Evolutionary conservation across 495 filamentous ascomycete genomes (phyloP), one percentile per base, ranked within the genome.

Genomic region (Penicillium canariense): DNA sequence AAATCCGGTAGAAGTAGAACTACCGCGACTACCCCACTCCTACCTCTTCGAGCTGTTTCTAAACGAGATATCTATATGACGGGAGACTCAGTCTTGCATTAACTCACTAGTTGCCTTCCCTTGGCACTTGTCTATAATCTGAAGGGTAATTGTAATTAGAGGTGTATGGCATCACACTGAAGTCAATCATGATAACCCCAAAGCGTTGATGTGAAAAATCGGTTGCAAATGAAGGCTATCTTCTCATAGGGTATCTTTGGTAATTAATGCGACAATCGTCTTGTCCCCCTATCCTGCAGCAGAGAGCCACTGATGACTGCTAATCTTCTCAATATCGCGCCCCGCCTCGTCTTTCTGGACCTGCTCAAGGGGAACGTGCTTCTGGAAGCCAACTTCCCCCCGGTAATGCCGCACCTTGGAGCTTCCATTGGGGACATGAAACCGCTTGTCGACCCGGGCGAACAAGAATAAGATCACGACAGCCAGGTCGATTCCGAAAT

Each of bases 401-500:
- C 54, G 43, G 26, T 63, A 62, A 27, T 62, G 60, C 4, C 60
- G 60, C 12, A 60, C 56, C 27, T 55, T 52, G 6, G 56, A 60
- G 49, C 60, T 62, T 9, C 71, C 72, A 54, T 73, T 59, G 2
- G 72, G 70, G 50, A 96, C 74, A 55, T 82, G 74, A 66, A 96
- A 96, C 5, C 85, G 79, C 53, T 76, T 75, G 59, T 97, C 91
- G 28, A 93, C 81, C 20, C 90, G 77, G 4, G 72, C 72, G 5
- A 87, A 56, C 2, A 83, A 77, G 65, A 87, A 92, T 3, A 85
- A 57, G 8, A 70, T 70, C 2, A 93, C 79, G 11, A 93, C 81
- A 3, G 85, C 18, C 23, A 90, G 68, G 69, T 97, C 92, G 11
- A 90, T 73, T 0, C 68, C 72, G 57, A 91, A 91, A 64, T 86